phyloP scores from a whole-genome alignment of 2,329 filamentous ascomycete species.

The Dactylonectria estremocensis region DNA sequence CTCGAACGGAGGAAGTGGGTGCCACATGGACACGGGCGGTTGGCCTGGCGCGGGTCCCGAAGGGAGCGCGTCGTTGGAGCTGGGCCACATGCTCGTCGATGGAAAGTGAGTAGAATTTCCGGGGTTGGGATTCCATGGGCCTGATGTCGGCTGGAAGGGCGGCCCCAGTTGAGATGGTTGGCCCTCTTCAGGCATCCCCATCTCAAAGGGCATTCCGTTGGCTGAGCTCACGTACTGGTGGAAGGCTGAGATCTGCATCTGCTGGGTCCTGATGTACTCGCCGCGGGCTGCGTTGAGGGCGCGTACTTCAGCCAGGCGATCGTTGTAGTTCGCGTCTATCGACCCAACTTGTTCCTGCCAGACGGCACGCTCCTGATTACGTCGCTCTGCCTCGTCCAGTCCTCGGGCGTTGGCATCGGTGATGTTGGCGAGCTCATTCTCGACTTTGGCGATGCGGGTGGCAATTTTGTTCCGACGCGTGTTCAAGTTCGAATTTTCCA shows the following conservation, averaged over 20 bases:
- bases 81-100: slow-evolving; percentile 54
- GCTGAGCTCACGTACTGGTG: slow-evolving; percentile 52
- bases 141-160: slow-evolving; percentile 44
- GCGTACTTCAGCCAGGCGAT: slow-evolving; percentile 59
- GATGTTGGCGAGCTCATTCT: slow-evolving; percentile 80
- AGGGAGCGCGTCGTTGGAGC: slow-evolving; percentile 53
- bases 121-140: slow-evolving; percentile 55
- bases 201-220: slow-evolving; percentile 53
- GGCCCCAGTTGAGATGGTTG: slow-evolving; percentile 45
- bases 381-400: slow-evolving; percentile 74
- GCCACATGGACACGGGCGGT: slow-evolving; percentile 53
- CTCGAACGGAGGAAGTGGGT: slow-evolving; percentile 55
- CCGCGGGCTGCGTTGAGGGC: slow-evolving; percentile 49
- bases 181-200: slow-evolving; percentile 40
- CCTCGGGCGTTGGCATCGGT: slow-evolving; percentile 77
- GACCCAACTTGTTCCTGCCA: slow-evolving; percentile 64
- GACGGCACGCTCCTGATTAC: slow-evolving; percentile 64
- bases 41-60: slow-evolving; percentile 50
- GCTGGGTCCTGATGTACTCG: slow-evolving; percentile 51
- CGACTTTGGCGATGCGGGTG: slow-evolving; percentile 79
- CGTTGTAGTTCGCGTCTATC: slow-evolving; percentile 63
- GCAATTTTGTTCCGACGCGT: slow-evolving; percentile 82
- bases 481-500: slow-evolving; percentile 74
- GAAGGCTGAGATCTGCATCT: slow-evolving; percentile 53
- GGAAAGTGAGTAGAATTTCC: slow-evolving; percentile 54